phyloP scores from a whole-genome alignment of 257 asterid species.

The Nicotiana sylvestris region DNA sequence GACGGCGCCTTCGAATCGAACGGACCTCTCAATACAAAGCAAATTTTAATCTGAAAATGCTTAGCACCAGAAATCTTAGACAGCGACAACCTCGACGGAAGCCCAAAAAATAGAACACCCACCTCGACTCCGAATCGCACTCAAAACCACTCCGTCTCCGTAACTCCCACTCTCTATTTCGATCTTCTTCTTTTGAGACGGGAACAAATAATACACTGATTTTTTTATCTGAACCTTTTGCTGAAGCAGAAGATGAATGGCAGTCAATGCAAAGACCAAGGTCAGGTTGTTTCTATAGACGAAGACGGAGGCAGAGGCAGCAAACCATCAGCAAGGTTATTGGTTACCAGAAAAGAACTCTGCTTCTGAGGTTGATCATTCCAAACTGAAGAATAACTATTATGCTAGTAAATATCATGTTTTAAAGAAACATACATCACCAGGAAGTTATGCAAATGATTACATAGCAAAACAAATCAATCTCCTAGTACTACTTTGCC shows the following conservation, averaged over 20 bases:
- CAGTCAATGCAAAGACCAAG: slow-evolving; percentile 88
- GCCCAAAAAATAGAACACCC: no score
- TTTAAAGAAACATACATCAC: slow-evolving; percentile 60
- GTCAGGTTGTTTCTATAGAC: slow-evolving; percentile 67
- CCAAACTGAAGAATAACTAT: slow-evolving; percentile 52
- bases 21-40: no score
- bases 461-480: slow-evolving; percentile 70
- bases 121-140: no score
- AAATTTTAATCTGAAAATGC: no score
- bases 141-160: no score
- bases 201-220: no score
- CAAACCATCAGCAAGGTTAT: slow-evolving; percentile 48
- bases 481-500: slow-evolving; percentile 26
- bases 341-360: slow-evolving; percentile 46
- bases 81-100: no score
- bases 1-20: no score
- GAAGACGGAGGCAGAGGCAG: slow-evolving; percentile 68
- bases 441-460: slow-evolving; percentile 69
- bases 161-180: no score
- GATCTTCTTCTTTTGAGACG: no score
- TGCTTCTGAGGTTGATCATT: slow-evolving; percentile 56
- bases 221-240: slow-evolving; percentile 44
- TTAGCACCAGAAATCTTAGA: no score
- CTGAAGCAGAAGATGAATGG: slow-evolving; percentile 96
- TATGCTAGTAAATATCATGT: slow-evolving; percentile 57